phyloP scores from a whole-genome alignment of 2,329 filamentous ascomycete species.

The Chaetomium sp. region DNA sequence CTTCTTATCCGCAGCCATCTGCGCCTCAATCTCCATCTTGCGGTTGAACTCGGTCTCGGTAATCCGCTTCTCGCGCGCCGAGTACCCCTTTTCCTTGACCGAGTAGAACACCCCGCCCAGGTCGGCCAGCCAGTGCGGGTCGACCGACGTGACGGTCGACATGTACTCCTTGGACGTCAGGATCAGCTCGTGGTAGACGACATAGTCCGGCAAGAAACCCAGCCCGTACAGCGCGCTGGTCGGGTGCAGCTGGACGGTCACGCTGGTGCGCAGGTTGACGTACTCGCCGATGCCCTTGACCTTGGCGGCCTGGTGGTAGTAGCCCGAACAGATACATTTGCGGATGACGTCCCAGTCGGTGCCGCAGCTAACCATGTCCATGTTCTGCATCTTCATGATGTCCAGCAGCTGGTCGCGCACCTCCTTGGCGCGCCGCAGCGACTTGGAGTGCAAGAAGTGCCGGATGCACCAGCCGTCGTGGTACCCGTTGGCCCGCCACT shows the following conservation, averaged over 20 bases:
- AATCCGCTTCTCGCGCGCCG: slow-evolving; percentile 73
- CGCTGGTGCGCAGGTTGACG: slow-evolving; percentile 89
- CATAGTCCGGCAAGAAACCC: slow-evolving; percentile 91
- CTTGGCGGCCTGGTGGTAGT: slow-evolving; percentile 95
- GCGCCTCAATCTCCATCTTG: slow-evolving; percentile 85
- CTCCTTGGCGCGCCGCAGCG: slow-evolving; percentile 82
- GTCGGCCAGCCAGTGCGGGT: slow-evolving; percentile 95
- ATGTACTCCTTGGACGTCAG: slow-evolving; percentile 97
- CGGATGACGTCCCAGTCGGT: slow-evolving; percentile 96
- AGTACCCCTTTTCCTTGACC: slow-evolving; percentile 96
- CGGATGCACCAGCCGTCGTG: slow-evolving; percentile 88
- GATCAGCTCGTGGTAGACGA: slow-evolving; percentile 96
- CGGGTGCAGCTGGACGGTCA: slow-evolving; percentile 89
- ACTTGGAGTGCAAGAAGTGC: slow-evolving; percentile 95
- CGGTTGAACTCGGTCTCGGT: slow-evolving; percentile 88
- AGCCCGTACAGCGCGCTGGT: slow-evolving; percentile 88
- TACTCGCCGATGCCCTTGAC: slow-evolving; percentile 97
- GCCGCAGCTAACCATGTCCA: slow-evolving; percentile 79
- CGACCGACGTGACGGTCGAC: slow-evolving; percentile 91
- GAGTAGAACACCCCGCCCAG: slow-evolving; percentile 96
- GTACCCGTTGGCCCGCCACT: slow-evolving; percentile 87
- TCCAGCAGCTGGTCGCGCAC: slow-evolving; percentile 89
- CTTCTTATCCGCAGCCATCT: slow-evolving; percentile 83
- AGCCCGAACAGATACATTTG: slow-evolving; percentile 94
- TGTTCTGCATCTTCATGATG: slow-evolving; percentile 91